Percentiles rank a stretch among this genome's conserved stretches.
These are phyloP conservation scores for Ustilago lituana DNA, from an alignment of 1,284 basidiomycete genomes.

Conservation along the genomic window DNA sequence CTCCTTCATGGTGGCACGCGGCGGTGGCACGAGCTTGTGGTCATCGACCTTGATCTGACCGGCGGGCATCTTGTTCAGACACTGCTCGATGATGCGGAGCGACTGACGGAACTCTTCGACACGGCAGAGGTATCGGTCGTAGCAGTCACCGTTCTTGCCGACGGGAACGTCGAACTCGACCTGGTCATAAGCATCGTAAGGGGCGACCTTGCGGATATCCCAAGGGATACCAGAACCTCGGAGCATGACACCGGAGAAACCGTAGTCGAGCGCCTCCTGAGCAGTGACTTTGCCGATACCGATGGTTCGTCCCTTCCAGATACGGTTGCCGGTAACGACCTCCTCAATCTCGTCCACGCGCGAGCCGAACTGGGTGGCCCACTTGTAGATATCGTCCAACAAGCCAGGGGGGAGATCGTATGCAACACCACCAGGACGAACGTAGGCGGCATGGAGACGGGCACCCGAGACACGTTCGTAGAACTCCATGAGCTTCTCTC, in stretches of 20 bases:
- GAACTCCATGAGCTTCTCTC: constrained; percentile 99
- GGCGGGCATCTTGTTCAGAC: constrained; percentile 92
- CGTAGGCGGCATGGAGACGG: constrained; percentile 95
- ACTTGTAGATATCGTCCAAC: constrained; percentile 95
- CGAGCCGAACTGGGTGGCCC: constrained; percentile 92
- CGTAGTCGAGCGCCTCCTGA: constrained; percentile 89
- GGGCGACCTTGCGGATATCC: constrained; percentile 88
- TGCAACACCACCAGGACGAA: constrained; percentile 96
- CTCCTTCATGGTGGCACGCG: constrained; percentile 98
- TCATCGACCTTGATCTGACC: constrained; percentile 95
- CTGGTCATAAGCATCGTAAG: constrained; percentile 97
- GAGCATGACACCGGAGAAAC: constrained; percentile 97
- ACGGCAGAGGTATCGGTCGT: constrained; percentile 92
- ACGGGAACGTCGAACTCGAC: constrained; percentile 98
- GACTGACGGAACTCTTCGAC: constrained; percentile 98
- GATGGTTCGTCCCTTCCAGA: constrained; percentile 95
- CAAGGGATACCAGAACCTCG: constrained; percentile 92
- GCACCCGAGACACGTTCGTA: constrained; percentile 99
- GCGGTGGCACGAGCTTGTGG: constrained; percentile 96
- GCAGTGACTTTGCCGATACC: constrained; percentile 91
- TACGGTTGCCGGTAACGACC: constrained; percentile 95
- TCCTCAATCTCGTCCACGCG: constrained; percentile 98
- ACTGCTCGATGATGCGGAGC: constrained; percentile 85
- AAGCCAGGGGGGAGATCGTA: constrained; percentile 96
- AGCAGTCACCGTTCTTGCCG: constrained; percentile 96